phyloP scores from a whole-genome alignment of 2,329 filamentous ascomycete species.

The Helotiales sp. region DNA sequence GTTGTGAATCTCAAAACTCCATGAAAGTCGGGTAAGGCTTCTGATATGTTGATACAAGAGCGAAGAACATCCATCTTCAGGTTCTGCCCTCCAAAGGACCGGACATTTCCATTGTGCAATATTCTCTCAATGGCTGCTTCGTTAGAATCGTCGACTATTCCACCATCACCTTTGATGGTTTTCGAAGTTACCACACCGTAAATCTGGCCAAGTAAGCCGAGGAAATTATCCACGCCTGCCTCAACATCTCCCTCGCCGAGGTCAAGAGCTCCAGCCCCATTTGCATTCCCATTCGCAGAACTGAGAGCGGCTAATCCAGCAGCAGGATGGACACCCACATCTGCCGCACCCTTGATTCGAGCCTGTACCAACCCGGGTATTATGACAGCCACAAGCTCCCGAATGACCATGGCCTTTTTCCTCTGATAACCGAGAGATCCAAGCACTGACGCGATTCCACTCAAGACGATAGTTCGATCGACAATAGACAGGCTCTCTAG shows the following conservation, averaged over 20 bases:
- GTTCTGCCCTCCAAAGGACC: conserved; percentile 76
- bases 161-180: conserved; percentile 13
- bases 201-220: conserved; percentile 64
- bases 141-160: conserved; percentile 52
- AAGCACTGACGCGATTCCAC: conserved; percentile 86
- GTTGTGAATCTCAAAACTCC: conserved; percentile 89
- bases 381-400: conserved; percentile 81
- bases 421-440: conserved; percentile 78
- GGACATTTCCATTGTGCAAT: conserved; percentile 59
- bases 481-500: conserved; percentile 72
- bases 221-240: conserved; percentile 66
- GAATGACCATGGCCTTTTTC: conserved; percentile 89
- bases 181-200: conserved; percentile 62
- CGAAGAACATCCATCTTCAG: conserved; percentile 87
- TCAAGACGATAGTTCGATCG: conserved; percentile 79
- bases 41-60: conserved; percentile 91
- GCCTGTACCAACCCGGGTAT: conserved; percentile 88
- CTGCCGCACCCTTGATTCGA: conserved; percentile 89
- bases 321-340: conserved; percentile 93
- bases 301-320: conserved; percentile 80
- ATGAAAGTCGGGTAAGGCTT: conserved; percentile 88
- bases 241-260: conserved; percentile 69
- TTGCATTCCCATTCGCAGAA: conserved; percentile 54
- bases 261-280: conserved; percentile 61
- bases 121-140: conserved; percentile 62